These are phyloP conservation scores for Aspergillus steynii DNA, from an alignment of 495 filamentous ascomycete genomes.

Conservation along the genomic window DNA sequence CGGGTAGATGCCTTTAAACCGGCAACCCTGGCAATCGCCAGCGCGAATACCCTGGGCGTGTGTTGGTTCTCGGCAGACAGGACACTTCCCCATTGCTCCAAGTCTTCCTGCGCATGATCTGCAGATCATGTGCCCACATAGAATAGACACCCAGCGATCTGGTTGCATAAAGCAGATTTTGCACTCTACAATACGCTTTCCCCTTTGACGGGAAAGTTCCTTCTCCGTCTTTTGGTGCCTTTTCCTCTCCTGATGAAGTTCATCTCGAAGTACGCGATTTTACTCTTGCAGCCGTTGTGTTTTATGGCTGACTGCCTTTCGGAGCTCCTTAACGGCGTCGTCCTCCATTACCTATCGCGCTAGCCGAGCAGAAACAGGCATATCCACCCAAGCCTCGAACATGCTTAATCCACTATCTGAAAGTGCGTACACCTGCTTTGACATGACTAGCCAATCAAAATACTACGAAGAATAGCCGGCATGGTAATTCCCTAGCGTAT, in stretches of 20 bases:
- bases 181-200: slow-evolving; percentile 6
- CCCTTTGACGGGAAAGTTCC: slow-evolving; percentile 1
- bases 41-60: no score
- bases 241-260: slow-evolving; percentile 5
- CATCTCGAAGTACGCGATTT: slow-evolving; percentile 4
- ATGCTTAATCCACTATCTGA: no score
- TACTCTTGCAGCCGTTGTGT: slow-evolving; percentile 4
- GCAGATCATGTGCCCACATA: slow-evolving; percentile 5
- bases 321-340: neutral
- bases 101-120: slow-evolving; percentile 1
- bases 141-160: slow-evolving; percentile 1
- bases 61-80: slow-evolving; percentile 1
- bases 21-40: no score
- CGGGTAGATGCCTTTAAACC: no score
- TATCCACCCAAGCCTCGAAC: no score
- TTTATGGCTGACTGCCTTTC: slow-evolving; percentile 2
- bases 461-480: no score
- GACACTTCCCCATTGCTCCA: slow-evolving; percentile 3
- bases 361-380: no score
- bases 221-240: slow-evolving; percentile 2
- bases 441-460: no score
- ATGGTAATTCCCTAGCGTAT: no score
- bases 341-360: neutral
- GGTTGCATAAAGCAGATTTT: slow-evolving; percentile 2
- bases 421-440: no score